phyloP scores from a whole-genome alignment of 352 stramenopile genomes.

The Phytophthora boehmeriae region DNA sequence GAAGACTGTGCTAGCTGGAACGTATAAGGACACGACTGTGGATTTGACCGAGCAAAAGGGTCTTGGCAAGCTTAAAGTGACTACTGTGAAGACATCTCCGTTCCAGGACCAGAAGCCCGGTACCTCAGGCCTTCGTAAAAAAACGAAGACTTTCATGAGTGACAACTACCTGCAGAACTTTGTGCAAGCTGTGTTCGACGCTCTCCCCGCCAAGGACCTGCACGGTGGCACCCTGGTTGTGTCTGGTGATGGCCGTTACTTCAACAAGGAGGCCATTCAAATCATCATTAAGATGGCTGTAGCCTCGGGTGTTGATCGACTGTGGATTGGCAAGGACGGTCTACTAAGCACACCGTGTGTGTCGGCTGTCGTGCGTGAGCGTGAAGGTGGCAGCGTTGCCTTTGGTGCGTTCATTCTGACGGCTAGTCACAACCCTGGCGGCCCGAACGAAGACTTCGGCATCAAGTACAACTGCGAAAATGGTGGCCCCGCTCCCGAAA shows the following conservation, averaged over 20 bases:
- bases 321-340: conserved; percentile 96
- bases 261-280: conserved; percentile 95
- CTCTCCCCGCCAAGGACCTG: conserved; percentile 94
- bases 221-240: conserved; percentile 96
- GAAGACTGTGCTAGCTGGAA: conserved; percentile 94
- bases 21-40: conserved; percentile 95
- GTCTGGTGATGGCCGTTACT: conserved; percentile 94
- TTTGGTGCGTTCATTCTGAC: conserved; percentile 98
- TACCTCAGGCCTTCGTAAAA: conserved; percentile 98
- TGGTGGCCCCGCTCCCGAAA: conserved; percentile 96
- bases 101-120: conserved; percentile 97
- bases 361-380: conserved; percentile 96
- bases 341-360: conserved; percentile 98
- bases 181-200: conserved; percentile 97
- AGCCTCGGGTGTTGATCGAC: conserved; percentile 95
- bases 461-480: conserved; percentile 99
- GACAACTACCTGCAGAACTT: conserved; percentile 99
- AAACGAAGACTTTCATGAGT: conserved; percentile 99
- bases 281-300: conserved; percentile 97
- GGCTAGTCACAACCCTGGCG: conserved; percentile 98
- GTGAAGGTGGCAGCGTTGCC: conserved; percentile 92
- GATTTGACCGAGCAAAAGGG: conserved; percentile 94
- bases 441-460: conserved; percentile 98
- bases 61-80: conserved; percentile 90
- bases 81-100: conserved; percentile 86